Evolutionary conservation across 2,329 filamentous ascomycete genomes (phyloP), one percentile per base, ranked within the genome.

Genomic region (Neurospora sp.): DNA sequence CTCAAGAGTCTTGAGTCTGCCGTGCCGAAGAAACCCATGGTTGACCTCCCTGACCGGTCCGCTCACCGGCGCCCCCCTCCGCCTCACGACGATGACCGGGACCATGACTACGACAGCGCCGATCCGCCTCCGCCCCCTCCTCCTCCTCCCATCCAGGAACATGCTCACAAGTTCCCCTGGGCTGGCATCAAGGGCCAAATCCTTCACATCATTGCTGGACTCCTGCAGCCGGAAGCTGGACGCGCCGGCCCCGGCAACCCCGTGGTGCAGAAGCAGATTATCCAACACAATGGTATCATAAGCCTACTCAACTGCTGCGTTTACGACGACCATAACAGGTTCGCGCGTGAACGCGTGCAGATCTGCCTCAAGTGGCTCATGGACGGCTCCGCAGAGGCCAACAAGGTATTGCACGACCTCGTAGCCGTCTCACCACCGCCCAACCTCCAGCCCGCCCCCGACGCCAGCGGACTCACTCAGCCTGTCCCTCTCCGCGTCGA

Each of bases 321-420:
- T 39, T 96, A 96, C 77, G 95, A 98, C 77, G 93, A 95, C 74
- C 89, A 97, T 80, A 97, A 97, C 77, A 93, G 93, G 0, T 97
- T 95, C 77, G 94, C 97, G 73, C 92, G 95, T 76, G 95, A 98
- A 79, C 92, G 94, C 73, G 92, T 93, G 2, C 92, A 94, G 67
- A 89, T 97, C 78, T 94, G 92, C 74, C 85, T 96, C n/a, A 94
- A 95, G 77, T 96, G 89, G 86, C 83, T 92, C 6, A 87, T 92
- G 81, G 90, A 92, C 74, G 91, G 90, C 12, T 92, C 89, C 71
- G 86, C 89, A 39, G 89, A 89, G 70, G 92, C 92, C 17, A 90
- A 91, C 72, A 85, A 87, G 39, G 91, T 91, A 74, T 88, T 94
- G 68, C 85, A 89, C 69, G 87, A 89, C 67, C 84, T 92, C 6